phyloP scores from a whole-genome alignment of 2,329 filamentous ascomycete species.

The Achaetomium macrosporum region DNA sequence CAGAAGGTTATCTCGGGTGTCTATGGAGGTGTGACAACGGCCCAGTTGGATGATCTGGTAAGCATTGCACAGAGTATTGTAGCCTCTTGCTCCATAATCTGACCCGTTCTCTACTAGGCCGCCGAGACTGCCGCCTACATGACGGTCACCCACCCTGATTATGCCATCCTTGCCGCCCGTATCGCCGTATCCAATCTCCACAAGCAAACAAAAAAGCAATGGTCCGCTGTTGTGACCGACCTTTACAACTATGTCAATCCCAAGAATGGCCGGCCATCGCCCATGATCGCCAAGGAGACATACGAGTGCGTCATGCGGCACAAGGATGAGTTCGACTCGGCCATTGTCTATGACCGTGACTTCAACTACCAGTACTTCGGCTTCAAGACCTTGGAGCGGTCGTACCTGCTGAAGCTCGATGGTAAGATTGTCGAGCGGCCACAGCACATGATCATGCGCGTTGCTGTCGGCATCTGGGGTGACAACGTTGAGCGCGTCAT shows the following conservation, averaged over 20 bases:
- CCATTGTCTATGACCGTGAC: slow-evolving; percentile 97
- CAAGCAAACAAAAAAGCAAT: slow-evolving; percentile 99
- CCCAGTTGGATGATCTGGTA: slow-evolving; percentile 95
- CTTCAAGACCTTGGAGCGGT: slow-evolving; percentile 98
- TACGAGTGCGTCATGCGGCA: slow-evolving; percentile 95
- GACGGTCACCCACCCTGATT: slow-evolving; percentile 98
- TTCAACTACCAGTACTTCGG: slow-evolving; percentile 99
- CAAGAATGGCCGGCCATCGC: slow-evolving; percentile 74
- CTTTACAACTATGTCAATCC: slow-evolving; percentile 96
- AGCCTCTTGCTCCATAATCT: neutral
- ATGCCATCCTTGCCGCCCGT: slow-evolving; percentile 94
- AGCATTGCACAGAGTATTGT: slow-evolving; percentile 33
- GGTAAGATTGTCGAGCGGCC: slow-evolving; percentile 95
- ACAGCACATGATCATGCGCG: slow-evolving; percentile 99
- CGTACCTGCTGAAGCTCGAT: slow-evolving; percentile 91
- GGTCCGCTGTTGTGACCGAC: slow-evolving; percentile 89
- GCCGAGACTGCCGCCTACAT: slow-evolving; percentile 99
- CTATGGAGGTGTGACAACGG: slow-evolving; percentile 94
- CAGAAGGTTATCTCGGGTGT: slow-evolving; percentile 99
- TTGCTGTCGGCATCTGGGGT: slow-evolving; percentile 93
- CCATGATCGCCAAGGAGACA: slow-evolving; percentile 90
- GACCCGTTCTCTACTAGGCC: slow-evolving; percentile 53
- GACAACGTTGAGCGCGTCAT: slow-evolving; percentile 91
- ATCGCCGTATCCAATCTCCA: slow-evolving; percentile 99
- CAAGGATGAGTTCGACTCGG: slow-evolving; percentile 94